Conservation (phyloP, 805 yeast genomes). For the Saccharomycopsis lassenensis region DNA sequence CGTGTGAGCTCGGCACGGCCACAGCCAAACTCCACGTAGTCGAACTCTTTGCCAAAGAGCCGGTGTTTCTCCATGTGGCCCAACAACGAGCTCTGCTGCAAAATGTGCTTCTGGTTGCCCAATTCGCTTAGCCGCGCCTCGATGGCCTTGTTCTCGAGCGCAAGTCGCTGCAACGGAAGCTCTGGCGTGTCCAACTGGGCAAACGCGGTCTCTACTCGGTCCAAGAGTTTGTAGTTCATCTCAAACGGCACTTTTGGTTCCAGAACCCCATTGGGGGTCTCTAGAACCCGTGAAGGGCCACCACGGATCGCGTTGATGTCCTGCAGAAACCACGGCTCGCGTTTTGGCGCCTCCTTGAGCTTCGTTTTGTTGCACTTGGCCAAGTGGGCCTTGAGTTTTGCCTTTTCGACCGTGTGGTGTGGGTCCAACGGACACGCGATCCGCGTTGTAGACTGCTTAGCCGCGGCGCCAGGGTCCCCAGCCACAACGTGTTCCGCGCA, state of each 20-base stretch:
- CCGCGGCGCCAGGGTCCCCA: too few relatives aligned
- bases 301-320: slow-evolving; percentile 32
- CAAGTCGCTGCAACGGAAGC: slow-evolving; percentile 5
- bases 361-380: slow-evolving; percentile 46
- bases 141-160: slow-evolving; percentile 22
- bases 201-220: not conserved
- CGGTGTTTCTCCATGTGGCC: slow-evolving; percentile 43
- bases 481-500: too few relatives aligned
- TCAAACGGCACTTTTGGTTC: not conserved
- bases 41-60: slow-evolving; percentile 26
- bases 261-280: not conserved
- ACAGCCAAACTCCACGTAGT: slow-evolving; percentile 76
- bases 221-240: not conserved
- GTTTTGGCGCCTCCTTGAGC: slow-evolving; percentile 23
- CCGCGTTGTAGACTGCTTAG: too few relatives aligned
- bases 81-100: slow-evolving; percentile 72
- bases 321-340: slow-evolving; percentile 39
- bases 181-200: not conserved
- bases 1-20: slow-evolving; percentile 81
- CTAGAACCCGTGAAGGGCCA: not conserved
- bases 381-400: slow-evolving; percentile 44
- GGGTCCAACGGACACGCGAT: slow-evolving; percentile 72
- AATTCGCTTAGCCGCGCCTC: slow-evolving; percentile 36
- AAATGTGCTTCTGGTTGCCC: slow-evolving; percentile 60
- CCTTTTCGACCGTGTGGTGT: slow-evolving; percentile 60